phyloP scores from a whole-genome alignment of 202 grass and related monocot genomes.

The Thinopyrum obtusiflorum region DNA sequence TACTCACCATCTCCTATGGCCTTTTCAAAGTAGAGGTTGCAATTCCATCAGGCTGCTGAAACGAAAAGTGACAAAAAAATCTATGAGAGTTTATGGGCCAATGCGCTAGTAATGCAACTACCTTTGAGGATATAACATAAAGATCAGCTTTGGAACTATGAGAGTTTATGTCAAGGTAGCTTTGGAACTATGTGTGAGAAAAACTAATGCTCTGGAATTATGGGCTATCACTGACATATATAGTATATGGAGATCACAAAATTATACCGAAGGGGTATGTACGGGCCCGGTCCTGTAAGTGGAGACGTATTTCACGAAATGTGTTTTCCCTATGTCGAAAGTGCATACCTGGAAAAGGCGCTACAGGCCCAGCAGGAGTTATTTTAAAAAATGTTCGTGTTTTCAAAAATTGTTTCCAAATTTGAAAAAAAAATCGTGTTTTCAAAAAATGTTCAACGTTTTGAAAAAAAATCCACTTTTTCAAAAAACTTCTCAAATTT shows the following conservation, averaged over 20 bases:
- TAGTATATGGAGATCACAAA: not conserved
- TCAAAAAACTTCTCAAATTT: too few relatives aligned
- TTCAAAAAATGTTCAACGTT: too few relatives aligned
- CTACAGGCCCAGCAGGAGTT: too few relatives aligned
- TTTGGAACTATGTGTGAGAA: not conserved
- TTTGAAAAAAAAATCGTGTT: too few relatives aligned
- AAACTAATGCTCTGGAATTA: slow-evolving; percentile 18
- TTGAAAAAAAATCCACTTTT: too few relatives aligned
- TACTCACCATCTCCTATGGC: slow-evolving; percentile 50
- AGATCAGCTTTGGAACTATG: not conserved
- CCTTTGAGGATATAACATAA: slow-evolving; percentile 13
- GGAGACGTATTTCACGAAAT: too few relatives aligned
- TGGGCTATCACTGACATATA: not conserved
- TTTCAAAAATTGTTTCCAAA: too few relatives aligned
- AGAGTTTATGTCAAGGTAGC: not conserved
- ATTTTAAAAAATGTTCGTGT: too few relatives aligned
- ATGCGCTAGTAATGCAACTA: not conserved
- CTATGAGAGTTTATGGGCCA: not conserved
- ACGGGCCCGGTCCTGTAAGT: too few relatives aligned
- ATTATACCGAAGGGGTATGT: too few relatives aligned
- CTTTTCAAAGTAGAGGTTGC: slow-evolving; percentile 2
- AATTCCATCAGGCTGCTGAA: not conserved
- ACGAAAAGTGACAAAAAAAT: slow-evolving; percentile 27
- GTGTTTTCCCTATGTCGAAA: too few relatives aligned
- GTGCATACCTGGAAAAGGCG: too few relatives aligned